Conservation (phyloP, 1,139 yeast genomes). For the Lodderomyces metapsilosis region DNA sequence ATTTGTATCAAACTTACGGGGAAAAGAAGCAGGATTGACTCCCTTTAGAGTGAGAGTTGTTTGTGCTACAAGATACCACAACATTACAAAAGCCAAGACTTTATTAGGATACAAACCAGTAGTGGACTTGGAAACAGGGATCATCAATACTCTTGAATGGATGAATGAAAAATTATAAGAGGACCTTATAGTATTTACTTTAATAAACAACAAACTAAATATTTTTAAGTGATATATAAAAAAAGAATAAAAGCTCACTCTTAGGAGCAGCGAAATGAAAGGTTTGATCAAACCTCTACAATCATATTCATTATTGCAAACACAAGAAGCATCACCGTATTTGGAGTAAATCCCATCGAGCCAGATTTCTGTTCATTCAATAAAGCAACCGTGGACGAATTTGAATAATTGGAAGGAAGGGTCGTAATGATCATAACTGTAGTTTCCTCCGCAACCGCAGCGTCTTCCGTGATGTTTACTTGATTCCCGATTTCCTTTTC, state of each 20-base stretch:
- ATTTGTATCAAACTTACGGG: conserved; percentile 61
- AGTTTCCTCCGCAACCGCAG: not conserved
- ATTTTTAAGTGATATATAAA: not conserved
- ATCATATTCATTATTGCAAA: not conserved
- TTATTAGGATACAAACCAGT: conserved; percentile 78
- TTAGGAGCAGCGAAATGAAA: no score
- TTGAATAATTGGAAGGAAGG: conserved; percentile 1
- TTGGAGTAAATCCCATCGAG: not conserved
- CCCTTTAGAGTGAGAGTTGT: conserved; percentile 92
- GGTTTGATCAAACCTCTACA: not conserved
- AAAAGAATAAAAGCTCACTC: conserved; percentile 1
- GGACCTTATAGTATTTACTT: not conserved
- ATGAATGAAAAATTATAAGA: conserved; percentile 61
- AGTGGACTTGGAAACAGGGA: conserved; percentile 81
- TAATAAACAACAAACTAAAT: not conserved
- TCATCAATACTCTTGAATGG: conserved; percentile 78
- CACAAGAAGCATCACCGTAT: not conserved
- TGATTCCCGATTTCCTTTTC: conserved; percentile 4
- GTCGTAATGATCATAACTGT: not conserved
- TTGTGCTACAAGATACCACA: conserved; percentile 94
- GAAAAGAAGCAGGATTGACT: conserved; percentile 92
- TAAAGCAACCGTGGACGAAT: not conserved
- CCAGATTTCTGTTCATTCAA: conserved; percentile 1
- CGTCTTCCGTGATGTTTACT: not conserved
- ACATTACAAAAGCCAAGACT: conserved; percentile 80